Evolutionary conservation across 2,329 filamentous ascomycete genomes (phyloP).

Genomic region (Microcera coccophila): DNA sequence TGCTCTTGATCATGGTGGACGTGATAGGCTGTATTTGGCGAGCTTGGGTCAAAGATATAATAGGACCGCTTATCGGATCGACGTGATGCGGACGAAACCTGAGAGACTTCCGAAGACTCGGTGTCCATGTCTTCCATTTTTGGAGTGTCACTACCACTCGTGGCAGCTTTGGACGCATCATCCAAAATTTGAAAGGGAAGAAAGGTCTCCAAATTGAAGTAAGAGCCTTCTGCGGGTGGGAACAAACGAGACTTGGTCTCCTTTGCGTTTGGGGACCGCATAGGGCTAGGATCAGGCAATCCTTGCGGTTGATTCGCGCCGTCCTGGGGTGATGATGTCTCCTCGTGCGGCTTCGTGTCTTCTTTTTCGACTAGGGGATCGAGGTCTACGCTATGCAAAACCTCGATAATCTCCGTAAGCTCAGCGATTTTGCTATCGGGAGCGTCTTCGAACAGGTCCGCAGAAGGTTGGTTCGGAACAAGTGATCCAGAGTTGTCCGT

Average conservation of each 20-base stretch:
- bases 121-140: slow-evolving; percentile 4
- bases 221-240: slow-evolving; percentile 10
- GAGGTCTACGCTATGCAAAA: not conserved
- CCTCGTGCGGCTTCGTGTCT: not conserved
- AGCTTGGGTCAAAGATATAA: slow-evolving; percentile 17
- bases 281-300: not conserved
- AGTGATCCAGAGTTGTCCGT: not conserved
- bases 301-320: not conserved
- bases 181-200: slow-evolving; percentile 5
- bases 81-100: not conserved
- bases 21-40: slow-evolving; percentile 13
- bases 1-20: slow-evolving; percentile 10
- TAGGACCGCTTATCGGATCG: slow-evolving; percentile 9
- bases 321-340: not conserved
- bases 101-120: slow-evolving; percentile 2
- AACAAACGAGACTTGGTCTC: slow-evolving; percentile 12
- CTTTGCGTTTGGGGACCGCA: not conserved
- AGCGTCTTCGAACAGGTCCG: not conserved
- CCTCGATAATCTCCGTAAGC: not conserved
- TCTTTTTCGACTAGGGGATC: not conserved
- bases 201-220: slow-evolving; percentile 11
- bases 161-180: slow-evolving; percentile 16
- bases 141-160: slow-evolving; percentile 12
- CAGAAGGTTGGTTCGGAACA: not conserved
- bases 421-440: slow-evolving; percentile 1